Conservation (phyloP, 1,139 yeast genomes). For the Geotrichum armillariae region DNA sequence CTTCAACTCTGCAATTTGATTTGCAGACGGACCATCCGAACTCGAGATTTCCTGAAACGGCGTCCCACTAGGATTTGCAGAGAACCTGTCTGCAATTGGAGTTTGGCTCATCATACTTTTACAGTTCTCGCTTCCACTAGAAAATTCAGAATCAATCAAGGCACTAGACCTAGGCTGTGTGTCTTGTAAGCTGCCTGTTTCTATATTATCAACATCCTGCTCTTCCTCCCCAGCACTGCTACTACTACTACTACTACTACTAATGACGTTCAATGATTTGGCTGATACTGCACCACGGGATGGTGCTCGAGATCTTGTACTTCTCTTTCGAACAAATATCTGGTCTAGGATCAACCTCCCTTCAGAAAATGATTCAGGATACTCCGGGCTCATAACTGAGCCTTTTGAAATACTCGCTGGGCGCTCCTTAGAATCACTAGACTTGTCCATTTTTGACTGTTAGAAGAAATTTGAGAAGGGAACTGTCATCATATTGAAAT, state of each 20-base stretch:
- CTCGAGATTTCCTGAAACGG: neutral
- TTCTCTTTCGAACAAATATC: neutral
- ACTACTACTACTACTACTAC: constrained; percentile 13
- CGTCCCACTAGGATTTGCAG: constrained; percentile 3
- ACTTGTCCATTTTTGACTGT: neutral
- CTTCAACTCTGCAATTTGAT: neutral
- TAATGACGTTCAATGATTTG: constrained; percentile 17
- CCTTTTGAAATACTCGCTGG: neutral
- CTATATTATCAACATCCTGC: constrained; percentile 9
- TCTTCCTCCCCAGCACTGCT: constrained; percentile 7
- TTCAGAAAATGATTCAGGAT: neutral
- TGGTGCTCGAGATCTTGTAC: neutral
- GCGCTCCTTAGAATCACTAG: neutral
- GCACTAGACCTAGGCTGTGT: neutral
- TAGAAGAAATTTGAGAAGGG: too few relatives aligned
- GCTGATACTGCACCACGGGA: neutral
- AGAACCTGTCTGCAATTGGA: constrained; percentile 23
- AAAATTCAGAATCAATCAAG: neutral
- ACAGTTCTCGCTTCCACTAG: neutral
- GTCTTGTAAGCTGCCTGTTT: constrained; percentile 7
- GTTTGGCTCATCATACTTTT: constrained; percentile 10
- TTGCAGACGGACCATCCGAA: neutral
- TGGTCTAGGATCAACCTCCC: neutral
- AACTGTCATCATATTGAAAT: too few relatives aligned
- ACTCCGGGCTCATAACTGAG: neutral